These are phyloP conservation scores for Kappamyces sp. DNA, from an alignment of 192 early-diverging fungal genomes.

Conservation along the genomic window DNA sequence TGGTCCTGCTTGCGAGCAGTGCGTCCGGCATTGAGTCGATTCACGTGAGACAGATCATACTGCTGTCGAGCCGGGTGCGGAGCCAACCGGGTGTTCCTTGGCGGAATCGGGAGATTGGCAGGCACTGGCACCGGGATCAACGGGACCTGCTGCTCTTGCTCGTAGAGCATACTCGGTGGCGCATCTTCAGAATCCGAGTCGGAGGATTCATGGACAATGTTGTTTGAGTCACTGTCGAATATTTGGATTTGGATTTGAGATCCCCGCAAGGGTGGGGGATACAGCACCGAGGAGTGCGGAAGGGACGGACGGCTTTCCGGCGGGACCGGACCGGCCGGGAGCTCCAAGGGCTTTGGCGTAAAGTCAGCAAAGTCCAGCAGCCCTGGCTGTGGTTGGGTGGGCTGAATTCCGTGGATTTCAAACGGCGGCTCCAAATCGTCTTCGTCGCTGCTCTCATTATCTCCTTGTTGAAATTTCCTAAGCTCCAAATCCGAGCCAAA, in stretches of 20 bases:
- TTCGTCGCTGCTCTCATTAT: slow-evolving; percentile 20
- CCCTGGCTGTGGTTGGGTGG: neutral
- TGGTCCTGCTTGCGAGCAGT: slow-evolving; percentile 1
- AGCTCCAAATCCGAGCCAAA: neutral
- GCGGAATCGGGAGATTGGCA: neutral
- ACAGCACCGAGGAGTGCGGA: neutral
- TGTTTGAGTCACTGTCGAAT: too few relatives aligned
- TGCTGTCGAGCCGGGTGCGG: neutral
- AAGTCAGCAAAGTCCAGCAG: too few relatives aligned
- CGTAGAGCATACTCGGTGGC: too few relatives aligned
- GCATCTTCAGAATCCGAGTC: too few relatives aligned
- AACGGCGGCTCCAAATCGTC: slow-evolving; percentile 17
- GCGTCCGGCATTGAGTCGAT: neutral
- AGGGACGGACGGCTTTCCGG: neutral
- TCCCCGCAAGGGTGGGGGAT: neutral
- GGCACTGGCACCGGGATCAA: too few relatives aligned
- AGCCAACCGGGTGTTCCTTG: neutral
- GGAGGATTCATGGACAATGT: too few relatives aligned
- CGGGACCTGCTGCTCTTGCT: too few relatives aligned
- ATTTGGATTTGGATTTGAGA: neutral
- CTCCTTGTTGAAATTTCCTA: slow-evolving; percentile 6
- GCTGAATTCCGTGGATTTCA: slow-evolving; percentile 10
- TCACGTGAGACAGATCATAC: slow-evolving; percentile 3
- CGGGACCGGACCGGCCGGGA: neutral
- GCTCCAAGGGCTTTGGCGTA: neutral